Percentiles rank a stretch among this genome's conserved stretches.
phyloP scores from a whole-genome alignment of 208 protist genomes.

The Acanthamoeba royreba region DNA sequence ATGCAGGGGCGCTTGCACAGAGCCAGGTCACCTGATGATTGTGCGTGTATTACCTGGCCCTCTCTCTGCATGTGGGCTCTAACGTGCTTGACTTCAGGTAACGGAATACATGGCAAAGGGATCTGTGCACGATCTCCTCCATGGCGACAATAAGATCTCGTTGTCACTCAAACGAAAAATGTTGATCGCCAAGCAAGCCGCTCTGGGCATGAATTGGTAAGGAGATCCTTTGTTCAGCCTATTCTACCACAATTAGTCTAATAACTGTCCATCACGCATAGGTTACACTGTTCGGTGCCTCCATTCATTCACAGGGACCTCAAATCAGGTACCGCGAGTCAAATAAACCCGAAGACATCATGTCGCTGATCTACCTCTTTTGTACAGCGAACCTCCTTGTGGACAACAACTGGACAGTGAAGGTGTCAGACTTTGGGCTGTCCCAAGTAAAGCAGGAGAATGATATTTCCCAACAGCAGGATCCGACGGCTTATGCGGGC shows the following conservation, averaged over 20 bases:
- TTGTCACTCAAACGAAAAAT: constrained; percentile 11
- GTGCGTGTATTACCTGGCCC: neutral
- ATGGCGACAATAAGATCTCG: neutral
- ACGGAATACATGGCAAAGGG: constrained; percentile 14
- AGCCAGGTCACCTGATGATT: constrained; percentile 16
- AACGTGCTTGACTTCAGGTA: neutral
- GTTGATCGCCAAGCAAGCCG: constrained; percentile 45
- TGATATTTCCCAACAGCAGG: neutral
- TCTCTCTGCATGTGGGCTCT: neutral
- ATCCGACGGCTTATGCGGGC: neutral
- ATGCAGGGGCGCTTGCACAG: constrained; percentile 8
- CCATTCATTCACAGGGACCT: constrained; percentile 33
- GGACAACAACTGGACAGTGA: constrained; percentile 39
- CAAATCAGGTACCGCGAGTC: neutral
- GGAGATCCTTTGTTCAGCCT: too few relatives aligned
- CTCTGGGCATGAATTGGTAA: constrained; percentile 32
- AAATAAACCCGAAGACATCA: neutral
- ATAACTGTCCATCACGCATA: neutral
- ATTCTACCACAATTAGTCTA: neutral
- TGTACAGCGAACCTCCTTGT: constrained; percentile 1
- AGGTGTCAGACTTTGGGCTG: constrained; percentile 28
- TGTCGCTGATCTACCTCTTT: neutral
- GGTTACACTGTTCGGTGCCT: neutral
- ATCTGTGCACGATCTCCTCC: neutral
- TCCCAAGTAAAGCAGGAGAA: neutral